phyloP scores from a whole-genome alignment of 768 basidiomycete species.

The Russula brevipes region DNA sequence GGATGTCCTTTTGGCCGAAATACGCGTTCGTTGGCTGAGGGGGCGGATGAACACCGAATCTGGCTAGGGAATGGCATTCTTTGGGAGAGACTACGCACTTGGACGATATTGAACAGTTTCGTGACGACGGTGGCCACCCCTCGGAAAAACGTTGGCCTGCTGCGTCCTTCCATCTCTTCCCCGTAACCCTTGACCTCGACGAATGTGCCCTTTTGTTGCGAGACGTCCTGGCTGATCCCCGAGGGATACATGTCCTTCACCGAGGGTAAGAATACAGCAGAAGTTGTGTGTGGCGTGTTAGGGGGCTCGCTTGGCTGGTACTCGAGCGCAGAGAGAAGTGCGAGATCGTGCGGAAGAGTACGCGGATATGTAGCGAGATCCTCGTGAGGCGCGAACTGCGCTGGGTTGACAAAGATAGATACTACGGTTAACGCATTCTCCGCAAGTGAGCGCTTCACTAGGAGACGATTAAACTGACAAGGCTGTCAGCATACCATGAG shows the following conservation, averaged over 20 bases:
- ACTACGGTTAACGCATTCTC: conserved; percentile 84
- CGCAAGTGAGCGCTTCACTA: conserved; percentile 71
- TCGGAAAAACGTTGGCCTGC: conserved; percentile 86
- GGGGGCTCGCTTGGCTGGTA: conserved; percentile 22
- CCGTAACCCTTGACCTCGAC: conserved; percentile 88
- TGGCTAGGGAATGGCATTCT: neutral
- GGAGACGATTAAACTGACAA: neutral
- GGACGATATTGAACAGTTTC: conserved; percentile 89
- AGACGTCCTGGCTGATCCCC: conserved; percentile 74
- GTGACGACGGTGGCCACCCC: conserved; percentile 94
- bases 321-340: conserved; percentile 44
- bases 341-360: conserved; percentile 72
- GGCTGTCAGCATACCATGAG: conserved; percentile 10
- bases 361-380: conserved; percentile 90
- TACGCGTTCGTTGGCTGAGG: conserved; percentile 83
- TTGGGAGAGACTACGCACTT: conserved; percentile 48
- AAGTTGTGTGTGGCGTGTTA: conserved; percentile 39
- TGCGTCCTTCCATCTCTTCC: conserved; percentile 88
- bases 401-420: conserved; percentile 97
- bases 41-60: conserved; percentile 4
- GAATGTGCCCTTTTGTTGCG: conserved; percentile 79
- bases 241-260: conserved; percentile 89
- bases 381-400: conserved; percentile 95
- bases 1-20: conserved; percentile 98
- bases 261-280: conserved; percentile 75